Percentiles rank a stretch among this genome's conserved stretches.
Conservation (phyloP, 352 stramenopile genomes). For the Phytophthora tentaculata region DNA sequence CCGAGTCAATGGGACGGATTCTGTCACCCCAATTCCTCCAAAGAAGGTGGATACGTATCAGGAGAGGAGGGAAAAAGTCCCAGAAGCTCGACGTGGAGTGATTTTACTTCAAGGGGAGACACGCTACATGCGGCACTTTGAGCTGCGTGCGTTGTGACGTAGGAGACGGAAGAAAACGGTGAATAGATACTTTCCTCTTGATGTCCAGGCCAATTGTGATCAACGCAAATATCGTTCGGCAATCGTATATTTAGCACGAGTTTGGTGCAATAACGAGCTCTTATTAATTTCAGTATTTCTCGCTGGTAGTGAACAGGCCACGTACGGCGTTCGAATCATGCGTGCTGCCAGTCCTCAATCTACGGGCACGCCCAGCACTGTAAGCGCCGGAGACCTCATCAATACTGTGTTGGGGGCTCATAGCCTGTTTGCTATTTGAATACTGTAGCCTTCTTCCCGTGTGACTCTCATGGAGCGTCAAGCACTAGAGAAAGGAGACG, state of each 20-base stretch:
- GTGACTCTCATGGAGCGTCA: conserved; percentile 79
- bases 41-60: conserved; percentile 9
- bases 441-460: conserved; percentile 44
- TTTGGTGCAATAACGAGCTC: no score
- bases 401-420: neutral
- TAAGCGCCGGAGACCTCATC: conserved; percentile 20
- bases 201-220: conserved; percentile 2
- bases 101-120: conserved; percentile 16
- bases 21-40: conserved; percentile 5
- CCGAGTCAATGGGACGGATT: conserved; percentile 3
- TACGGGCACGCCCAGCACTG: conserved; percentile 34
- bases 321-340: conserved; percentile 48
- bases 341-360: conserved; percentile 59
- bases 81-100: conserved; percentile 17
- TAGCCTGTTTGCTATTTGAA: conserved; percentile 10
- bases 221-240: conserved; percentile 3
- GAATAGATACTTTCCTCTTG: conserved; percentile 43
- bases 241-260: conserved; percentile 42
- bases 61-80: conserved; percentile 7
- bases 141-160: conserved; percentile 27
- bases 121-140: conserved; percentile 30
- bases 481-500: conserved; percentile 68
- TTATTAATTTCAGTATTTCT: neutral
- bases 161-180: conserved; percentile 35
- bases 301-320: neutral